Percentiles rank a stretch among this genome's conserved stretches.
Evolutionary conservation across 768 basidiomycete species (phyloP).

Genomic region (Lactarius deliciosus): DNA sequence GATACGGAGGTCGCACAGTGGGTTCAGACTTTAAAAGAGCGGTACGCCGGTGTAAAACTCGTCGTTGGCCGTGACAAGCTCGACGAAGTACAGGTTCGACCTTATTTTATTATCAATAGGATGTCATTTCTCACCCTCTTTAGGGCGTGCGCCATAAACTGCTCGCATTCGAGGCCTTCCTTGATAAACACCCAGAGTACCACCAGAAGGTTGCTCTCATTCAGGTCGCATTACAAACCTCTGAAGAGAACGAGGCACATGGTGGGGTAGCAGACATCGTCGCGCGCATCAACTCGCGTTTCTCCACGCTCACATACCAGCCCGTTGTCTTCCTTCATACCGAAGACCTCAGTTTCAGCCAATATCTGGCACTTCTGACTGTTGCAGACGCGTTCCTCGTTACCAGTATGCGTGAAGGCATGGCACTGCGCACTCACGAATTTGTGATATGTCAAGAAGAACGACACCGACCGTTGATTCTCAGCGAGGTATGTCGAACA

Average conservation of each 20-base stretch:
- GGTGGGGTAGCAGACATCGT: slow-evolving; percentile 75
- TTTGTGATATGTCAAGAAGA: slow-evolving; percentile 84
- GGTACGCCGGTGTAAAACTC: slow-evolving; percentile 83
- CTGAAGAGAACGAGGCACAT: slow-evolving; percentile 70
- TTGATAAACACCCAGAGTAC: slow-evolving; percentile 76
- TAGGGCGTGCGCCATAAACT: slow-evolving; percentile 81
- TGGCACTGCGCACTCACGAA: slow-evolving; percentile 81
- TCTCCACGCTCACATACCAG: slow-evolving; percentile 83
- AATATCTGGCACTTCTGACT: slow-evolving; percentile 78
- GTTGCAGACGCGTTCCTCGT: slow-evolving; percentile 86
- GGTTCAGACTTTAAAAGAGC: slow-evolving; percentile 74
- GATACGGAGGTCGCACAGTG: slow-evolving; percentile 81
- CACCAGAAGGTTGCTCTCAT: slow-evolving; percentile 83
- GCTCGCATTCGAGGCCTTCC: slow-evolving; percentile 77
- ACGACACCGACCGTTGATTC: slow-evolving; percentile 63
- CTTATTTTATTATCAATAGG: slow-evolving; percentile 39
- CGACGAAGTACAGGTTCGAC: slow-evolving; percentile 59
- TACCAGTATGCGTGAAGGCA: slow-evolving; percentile 82
- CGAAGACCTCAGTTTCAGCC: slow-evolving; percentile 79
- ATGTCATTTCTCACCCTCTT: not conserved
- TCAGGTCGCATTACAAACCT: slow-evolving; percentile 84
- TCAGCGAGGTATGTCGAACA: slow-evolving; percentile 62
- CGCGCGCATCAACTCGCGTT: slow-evolving; percentile 77
- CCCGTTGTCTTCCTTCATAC: slow-evolving; percentile 86
- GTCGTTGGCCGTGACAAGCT: slow-evolving; percentile 88